A percentile compares a stretch with the other conserved stretches of the same genome.
These are phyloP conservation scores for Remersonia thermophila DNA, from an alignment of 2,329 filamentous ascomycete species.

Conservation along the genomic window DNA sequence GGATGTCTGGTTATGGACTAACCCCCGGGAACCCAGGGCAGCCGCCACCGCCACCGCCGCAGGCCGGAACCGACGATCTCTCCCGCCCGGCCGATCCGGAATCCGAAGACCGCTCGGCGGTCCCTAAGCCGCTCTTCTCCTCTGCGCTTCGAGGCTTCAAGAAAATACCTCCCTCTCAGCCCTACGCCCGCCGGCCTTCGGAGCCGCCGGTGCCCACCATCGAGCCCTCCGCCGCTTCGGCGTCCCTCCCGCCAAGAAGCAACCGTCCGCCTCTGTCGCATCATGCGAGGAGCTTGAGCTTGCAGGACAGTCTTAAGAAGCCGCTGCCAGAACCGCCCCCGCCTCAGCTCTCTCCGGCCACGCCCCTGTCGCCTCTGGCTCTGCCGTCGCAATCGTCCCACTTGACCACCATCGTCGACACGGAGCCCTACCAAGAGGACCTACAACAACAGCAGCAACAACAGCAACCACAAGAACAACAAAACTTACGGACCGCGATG, in stretches of 20 bases:
- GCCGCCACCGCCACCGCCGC: slow-evolving; percentile 7
- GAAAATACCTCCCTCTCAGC: slow-evolving; percentile 34
- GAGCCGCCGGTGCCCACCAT: slow-evolving; percentile 19
- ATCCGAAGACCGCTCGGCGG: slow-evolving; percentile 23
- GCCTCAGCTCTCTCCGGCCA: slow-evolving; percentile 23
- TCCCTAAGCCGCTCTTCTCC: slow-evolving; percentile 25
- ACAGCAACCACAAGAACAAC: slow-evolving; percentile 25
- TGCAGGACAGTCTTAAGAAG: slow-evolving; percentile 46
- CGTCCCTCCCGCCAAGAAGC: slow-evolving; percentile 16
- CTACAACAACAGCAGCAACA: no score
- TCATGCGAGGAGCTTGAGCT: slow-evolving; percentile 42
- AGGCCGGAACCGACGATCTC: slow-evolving; percentile 19
- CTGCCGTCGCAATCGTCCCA: slow-evolving; percentile 17
- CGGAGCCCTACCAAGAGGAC: no score
- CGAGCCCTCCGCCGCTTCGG: slow-evolving; percentile 19
- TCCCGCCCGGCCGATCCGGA: slow-evolving; percentile 34
- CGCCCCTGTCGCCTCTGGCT: slow-evolving; percentile 22
- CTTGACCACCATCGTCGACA: slow-evolving; percentile 25
- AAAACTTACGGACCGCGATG: slow-evolving; percentile 35
- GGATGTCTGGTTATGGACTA: slow-evolving; percentile 22
- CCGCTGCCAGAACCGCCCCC: slow-evolving; percentile 41
- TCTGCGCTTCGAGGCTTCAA: slow-evolving; percentile 41
- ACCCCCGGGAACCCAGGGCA: slow-evolving; percentile 22
- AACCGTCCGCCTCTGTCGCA: slow-evolving; percentile 20
- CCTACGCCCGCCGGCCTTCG: slow-evolving; percentile 22